Conservation (phyloP, 805 yeast genomes). For the Candida piceae region DNA sequence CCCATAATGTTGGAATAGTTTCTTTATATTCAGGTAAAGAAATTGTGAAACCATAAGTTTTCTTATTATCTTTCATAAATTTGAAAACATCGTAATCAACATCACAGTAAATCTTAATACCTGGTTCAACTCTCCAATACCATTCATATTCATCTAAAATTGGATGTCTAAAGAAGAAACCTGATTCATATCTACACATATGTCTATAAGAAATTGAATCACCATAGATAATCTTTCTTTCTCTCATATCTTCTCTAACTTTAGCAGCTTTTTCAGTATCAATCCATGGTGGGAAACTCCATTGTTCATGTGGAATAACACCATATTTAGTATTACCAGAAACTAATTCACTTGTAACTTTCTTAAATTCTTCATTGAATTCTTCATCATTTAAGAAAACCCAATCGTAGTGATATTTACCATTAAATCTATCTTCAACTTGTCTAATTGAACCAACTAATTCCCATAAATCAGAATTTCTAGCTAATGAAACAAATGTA, state of each 20-base stretch:
- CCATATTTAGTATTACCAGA: slow-evolving; percentile 81
- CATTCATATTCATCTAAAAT: slow-evolving; percentile 72
- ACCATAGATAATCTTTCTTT: slow-evolving; percentile 54
- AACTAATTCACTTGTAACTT: slow-evolving; percentile 57
- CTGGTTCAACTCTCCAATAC: slow-evolving; percentile 96
- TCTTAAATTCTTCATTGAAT: slow-evolving; percentile 77
- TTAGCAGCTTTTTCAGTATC: slow-evolving; percentile 62
- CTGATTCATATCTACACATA: slow-evolving; percentile 91
- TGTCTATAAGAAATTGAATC: slow-evolving; percentile 70
- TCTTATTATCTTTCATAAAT: slow-evolving; percentile 72
- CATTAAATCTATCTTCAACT: slow-evolving; percentile 87
- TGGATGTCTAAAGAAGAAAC: slow-evolving; percentile 80
- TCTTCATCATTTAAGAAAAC: slow-evolving; percentile 86
- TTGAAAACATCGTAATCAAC: slow-evolving; percentile 75
- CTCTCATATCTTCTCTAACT: slow-evolving; percentile 48
- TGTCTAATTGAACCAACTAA: slow-evolving; percentile 63
- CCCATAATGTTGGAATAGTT: slow-evolving; percentile 77
- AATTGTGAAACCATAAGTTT: slow-evolving; percentile 73
- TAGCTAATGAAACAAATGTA: slow-evolving; percentile 74
- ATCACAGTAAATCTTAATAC: slow-evolving; percentile 75
- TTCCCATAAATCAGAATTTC: slow-evolving; percentile 66
- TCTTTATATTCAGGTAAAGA: slow-evolving; percentile 68
- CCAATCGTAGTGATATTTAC: slow-evolving; percentile 84
- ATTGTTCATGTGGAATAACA: slow-evolving; percentile 72
- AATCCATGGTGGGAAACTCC: slow-evolving; percentile 85